Conservation (phyloP, 1,284 basidiomycete species). For the Ceratorhiza oryzae-sativae region DNA sequence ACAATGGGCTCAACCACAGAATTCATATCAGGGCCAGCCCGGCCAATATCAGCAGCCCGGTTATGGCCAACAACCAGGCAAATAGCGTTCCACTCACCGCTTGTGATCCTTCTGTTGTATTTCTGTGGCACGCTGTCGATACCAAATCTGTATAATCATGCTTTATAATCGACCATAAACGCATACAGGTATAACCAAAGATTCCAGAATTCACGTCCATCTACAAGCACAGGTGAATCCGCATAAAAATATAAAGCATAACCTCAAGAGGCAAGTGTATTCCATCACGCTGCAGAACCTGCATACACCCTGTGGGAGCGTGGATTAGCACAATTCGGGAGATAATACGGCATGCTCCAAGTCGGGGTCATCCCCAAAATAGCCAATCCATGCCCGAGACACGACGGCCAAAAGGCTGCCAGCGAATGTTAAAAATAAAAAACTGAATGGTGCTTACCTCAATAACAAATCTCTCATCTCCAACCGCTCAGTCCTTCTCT, state of each 20-base stretch:
- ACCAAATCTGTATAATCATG: slow-evolving; percentile 11
- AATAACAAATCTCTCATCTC: slow-evolving; percentile 39
- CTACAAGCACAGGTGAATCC: neutral
- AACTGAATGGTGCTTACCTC: slow-evolving; percentile 27
- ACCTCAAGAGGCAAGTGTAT: neutral
- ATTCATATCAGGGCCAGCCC: slow-evolving; percentile 31
- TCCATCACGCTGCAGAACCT: neutral
- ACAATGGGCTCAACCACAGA: slow-evolving; percentile 27
- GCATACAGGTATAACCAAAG: slow-evolving; percentile 14
- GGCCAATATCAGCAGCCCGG: slow-evolving; percentile 36
- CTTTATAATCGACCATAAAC: slow-evolving; percentile 29
- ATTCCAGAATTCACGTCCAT: neutral
- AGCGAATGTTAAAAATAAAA: neutral
- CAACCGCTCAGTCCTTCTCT: slow-evolving; percentile 38
- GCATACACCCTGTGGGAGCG: slow-evolving; percentile 17
- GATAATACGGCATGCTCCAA: neutral
- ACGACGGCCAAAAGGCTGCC: neutral
- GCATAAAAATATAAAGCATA: slow-evolving; percentile 7
- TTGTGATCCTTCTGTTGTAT: neutral
- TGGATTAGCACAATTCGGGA: slow-evolving; percentile 20
- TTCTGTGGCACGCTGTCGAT: neutral
- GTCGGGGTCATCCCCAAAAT: neutral
- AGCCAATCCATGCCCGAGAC: neutral
- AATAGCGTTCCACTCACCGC: neutral
- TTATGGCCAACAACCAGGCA: neutral